These are phyloP conservation scores for Setaria viridis DNA, from an alignment of 202 grass and related monocot genomes.

Conservation along the genomic window DNA sequence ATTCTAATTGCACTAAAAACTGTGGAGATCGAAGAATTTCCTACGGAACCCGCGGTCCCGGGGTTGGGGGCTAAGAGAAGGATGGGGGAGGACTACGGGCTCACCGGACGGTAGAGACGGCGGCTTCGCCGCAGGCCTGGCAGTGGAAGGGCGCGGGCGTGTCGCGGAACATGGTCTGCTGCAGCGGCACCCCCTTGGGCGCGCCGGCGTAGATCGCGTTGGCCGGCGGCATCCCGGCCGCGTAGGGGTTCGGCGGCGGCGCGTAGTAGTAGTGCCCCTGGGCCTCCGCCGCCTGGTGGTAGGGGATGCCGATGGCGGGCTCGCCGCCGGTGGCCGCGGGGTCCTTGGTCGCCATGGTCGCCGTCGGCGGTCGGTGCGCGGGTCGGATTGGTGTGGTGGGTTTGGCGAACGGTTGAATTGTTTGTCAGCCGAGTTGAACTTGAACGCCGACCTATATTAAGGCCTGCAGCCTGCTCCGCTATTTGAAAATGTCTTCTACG, in stretches of 20 bases:
- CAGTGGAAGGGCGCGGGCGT: conserved; percentile 95
- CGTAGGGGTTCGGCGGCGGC: conserved; percentile 66
- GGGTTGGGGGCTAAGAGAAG: neutral
- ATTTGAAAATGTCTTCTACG: conserved; percentile 7
- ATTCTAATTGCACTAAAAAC: neutral
- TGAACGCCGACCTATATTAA: neutral
- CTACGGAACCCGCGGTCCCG: neutral
- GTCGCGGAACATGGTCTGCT: conserved; percentile 98
- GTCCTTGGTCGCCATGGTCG: conserved; percentile 68
- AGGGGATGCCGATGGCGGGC: conserved; percentile 73
- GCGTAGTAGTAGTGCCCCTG: conserved; percentile 64
- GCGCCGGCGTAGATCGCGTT: conserved; percentile 89
- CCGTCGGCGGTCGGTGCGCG: conserved; percentile 14
- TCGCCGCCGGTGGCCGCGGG: conserved; percentile 37
- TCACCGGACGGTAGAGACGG: conserved; percentile 77
- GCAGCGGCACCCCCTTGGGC: conserved; percentile 82
- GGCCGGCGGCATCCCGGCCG: conserved; percentile 79
- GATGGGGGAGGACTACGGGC: neutral
- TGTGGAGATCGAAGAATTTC: neutral
- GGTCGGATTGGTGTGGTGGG: neutral
- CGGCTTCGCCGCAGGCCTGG: conserved; percentile 80
- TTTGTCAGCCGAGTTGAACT: neutral
- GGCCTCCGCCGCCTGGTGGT: conserved; percentile 41
- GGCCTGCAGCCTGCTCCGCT: too few relatives aligned
- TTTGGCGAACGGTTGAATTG: neutral